phyloP scores from a whole-genome alignment of 179 eudicot species.

The Silene coronaria region DNA sequence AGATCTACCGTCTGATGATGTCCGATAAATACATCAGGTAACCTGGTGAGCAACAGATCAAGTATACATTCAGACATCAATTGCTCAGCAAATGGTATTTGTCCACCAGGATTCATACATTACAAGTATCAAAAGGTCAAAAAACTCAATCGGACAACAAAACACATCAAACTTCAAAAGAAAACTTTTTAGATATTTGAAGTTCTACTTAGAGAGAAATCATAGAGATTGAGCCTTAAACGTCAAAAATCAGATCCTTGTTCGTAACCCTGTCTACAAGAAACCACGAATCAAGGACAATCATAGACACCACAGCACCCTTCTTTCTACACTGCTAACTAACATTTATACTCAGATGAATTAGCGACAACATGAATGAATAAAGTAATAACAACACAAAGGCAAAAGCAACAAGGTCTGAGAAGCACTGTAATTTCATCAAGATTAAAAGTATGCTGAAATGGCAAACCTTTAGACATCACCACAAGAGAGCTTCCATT shows the following conservation, averaged over 20 bases:
- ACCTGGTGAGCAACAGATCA: not conserved
- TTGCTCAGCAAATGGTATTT: not conserved
- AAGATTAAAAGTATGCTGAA: not conserved
- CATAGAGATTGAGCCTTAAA: not conserved
- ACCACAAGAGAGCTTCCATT: constrained; percentile 83
- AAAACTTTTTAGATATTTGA: not conserved
- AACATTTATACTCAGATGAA: not conserved
- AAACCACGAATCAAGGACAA: too few species aligned
- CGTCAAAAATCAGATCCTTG: not conserved
- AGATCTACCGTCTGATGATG: not conserved
- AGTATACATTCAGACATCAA: not conserved
- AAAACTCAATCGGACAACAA: not conserved
- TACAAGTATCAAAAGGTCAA: not conserved
- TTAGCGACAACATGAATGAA: not conserved
- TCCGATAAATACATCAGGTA: not conserved
- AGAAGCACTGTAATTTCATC: not conserved
- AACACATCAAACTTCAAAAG: not conserved
- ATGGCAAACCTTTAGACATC: constrained; percentile 67
- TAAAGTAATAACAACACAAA: too few species aligned
- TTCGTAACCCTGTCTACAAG: not conserved
- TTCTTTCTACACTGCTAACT: not conserved
- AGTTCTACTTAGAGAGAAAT: not conserved
- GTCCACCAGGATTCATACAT: not conserved
- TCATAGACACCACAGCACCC: not conserved
- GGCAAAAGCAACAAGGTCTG: too few species aligned